phyloP scores from a whole-genome alignment of 2,329 filamentous ascomycete genomes.

The Penicillium sp. region DNA sequence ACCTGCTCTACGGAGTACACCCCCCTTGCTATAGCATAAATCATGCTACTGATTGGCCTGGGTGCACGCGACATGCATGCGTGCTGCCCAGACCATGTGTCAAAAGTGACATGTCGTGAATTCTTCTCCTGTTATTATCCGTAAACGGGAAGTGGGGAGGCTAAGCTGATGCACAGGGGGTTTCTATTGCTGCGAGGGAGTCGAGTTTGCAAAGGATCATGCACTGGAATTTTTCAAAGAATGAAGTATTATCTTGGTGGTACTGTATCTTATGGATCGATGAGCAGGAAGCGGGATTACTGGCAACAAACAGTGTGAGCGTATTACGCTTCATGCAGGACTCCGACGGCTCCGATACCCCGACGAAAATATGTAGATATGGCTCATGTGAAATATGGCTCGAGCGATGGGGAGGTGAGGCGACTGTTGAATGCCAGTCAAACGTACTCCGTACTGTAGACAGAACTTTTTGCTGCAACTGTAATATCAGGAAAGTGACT shows the following conservation, averaged over 20 bases:
- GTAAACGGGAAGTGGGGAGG: constrained; percentile 4
- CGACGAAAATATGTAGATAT: constrained; percentile 12
- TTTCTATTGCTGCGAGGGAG: neutral
- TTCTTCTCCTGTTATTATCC: constrained; percentile 17
- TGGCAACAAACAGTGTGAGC: constrained; percentile 10
- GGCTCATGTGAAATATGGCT: neutral
- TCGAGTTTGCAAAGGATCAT: neutral
- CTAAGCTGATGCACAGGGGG: neutral
- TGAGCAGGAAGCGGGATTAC: neutral
- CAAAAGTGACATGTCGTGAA: constrained; percentile 25
- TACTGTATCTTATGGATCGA: neutral
- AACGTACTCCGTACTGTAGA: neutral
- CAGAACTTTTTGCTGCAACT: neutral
- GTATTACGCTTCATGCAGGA: constrained; percentile 23
- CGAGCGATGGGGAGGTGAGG: neutral
- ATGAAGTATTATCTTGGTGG: neutral
- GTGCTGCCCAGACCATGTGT: constrained; percentile 28
- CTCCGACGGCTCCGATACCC: constrained; percentile 21
- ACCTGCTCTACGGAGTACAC: neutral
- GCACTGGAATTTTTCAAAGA: neutral
- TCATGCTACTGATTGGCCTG: constrained; percentile 8
- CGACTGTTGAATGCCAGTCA: neutral
- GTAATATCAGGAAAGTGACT: neutral
- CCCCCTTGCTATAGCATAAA: constrained; percentile 2
- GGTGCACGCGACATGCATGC: constrained; percentile 21